Conservation (phyloP, 1,284 basidiomycete species). For the Ganoderma leucocontextum region DNA sequence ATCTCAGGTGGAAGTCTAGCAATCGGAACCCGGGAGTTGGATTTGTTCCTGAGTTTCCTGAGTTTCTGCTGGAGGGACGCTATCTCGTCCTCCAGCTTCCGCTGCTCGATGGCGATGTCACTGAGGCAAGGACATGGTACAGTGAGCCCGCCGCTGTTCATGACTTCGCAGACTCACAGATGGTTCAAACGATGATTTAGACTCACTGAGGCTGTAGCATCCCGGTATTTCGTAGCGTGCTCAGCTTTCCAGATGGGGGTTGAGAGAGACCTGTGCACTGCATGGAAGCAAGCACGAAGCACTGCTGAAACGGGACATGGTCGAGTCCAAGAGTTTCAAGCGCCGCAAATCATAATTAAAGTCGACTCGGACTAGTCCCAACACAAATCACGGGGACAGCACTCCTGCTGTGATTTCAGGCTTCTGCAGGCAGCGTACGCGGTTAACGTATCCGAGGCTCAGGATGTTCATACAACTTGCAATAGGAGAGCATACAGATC, state of each 20-base stretch:
- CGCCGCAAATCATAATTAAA: background rate
- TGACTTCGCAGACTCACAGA: background rate
- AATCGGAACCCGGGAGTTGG: constrained; percentile 3
- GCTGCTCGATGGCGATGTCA: background rate
- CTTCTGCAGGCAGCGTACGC: background rate
- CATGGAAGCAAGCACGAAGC: background rate
- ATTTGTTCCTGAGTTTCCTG: background rate
- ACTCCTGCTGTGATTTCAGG: background rate
- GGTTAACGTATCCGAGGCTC: background rate
- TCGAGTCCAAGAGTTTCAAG: background rate
- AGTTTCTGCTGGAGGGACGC: background rate
- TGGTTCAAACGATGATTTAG: background rate
- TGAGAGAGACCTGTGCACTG: background rate
- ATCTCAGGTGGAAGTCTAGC: constrained; percentile 17
- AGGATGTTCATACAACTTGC: background rate
- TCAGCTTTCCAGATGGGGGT: background rate
- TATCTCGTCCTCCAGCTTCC: constrained; percentile 3
- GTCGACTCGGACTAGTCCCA: background rate
- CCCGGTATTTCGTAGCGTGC: background rate
- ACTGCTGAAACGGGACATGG: background rate
- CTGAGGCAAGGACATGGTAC: background rate
- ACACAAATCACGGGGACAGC: background rate
- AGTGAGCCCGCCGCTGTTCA: background rate
- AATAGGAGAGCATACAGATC: background rate
- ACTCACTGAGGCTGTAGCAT: background rate